These are phyloP conservation scores for Sabuloglossum arenarium DNA, from an alignment of 495 filamentous ascomycete species.

Conservation along the genomic window DNA sequence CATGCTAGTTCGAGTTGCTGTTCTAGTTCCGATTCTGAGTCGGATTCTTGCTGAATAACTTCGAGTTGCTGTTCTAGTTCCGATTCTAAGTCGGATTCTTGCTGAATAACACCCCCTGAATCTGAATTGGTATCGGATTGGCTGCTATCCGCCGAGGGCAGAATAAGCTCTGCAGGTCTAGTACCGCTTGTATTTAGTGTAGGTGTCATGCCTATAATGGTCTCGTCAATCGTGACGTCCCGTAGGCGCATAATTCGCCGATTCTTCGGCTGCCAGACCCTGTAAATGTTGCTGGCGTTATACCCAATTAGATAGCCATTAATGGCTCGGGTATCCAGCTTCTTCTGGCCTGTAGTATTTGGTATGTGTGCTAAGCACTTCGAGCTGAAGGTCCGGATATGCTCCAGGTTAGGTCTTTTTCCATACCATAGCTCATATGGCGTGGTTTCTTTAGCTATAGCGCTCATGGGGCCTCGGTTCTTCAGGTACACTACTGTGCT, in stretches of 20 bases:
- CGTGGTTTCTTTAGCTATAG: background rate
- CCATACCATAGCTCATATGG: conserved; percentile 7
- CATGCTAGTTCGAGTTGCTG: too few species aligned
- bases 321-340: background rate
- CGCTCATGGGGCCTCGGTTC: background rate
- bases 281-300: background rate
- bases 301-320: background rate
- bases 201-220: background rate
- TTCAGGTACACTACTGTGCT: conserved; percentile 1
- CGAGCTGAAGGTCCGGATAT: conserved; percentile 5
- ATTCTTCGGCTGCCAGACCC: background rate
- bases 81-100: background rate
- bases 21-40: background rate
- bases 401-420: conserved; percentile 3
- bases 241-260: background rate
- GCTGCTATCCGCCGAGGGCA: background rate
- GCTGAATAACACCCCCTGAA: background rate
- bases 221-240: background rate
- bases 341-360: background rate
- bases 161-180: background rate
- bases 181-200: background rate
- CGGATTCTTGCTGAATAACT: background rate
- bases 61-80: background rate
- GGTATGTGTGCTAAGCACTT: background rate
- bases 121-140: background rate